Base-by-base conservation (phyloP, 768 basidiomycete genomes). In the Mrakia hoshinonis region DNA sequence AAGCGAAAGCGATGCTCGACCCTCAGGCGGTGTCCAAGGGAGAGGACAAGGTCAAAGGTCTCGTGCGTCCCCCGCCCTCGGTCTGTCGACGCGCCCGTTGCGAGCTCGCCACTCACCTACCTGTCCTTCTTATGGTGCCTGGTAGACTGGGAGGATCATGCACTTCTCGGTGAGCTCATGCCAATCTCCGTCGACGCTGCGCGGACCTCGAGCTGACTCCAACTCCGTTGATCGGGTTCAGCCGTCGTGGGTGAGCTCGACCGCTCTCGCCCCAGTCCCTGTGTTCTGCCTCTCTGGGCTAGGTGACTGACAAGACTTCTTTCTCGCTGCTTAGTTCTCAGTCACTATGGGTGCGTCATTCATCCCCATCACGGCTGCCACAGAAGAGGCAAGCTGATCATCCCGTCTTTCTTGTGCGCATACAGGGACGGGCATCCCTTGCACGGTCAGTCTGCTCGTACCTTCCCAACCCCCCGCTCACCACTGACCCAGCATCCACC, bases 21-120 rank as follows among this genome's bases (percentile, higher is more conserved):
- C 18, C 36, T 20, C 34, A 22, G 1, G 13, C 58, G 12, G 31
- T 36, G 18, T 34, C 34, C 6, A 22, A 39, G 47, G 58, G 48
- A n/a, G 68, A 69, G 47, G 60, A 69, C 68, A 48, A 58, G 46
- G 54, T 69, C 29, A 62, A 47, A 15, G 68, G 68, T 7, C 43
- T 69, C 38, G 68, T 69, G 29, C 24, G 68, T 69, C 31, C 22
- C 2, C 31, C 5, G n/a, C n/a, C n/a, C n/a, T n/a, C n/a, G n/a
- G n/a, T 36, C 15, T 15, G 13, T 31, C 26, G 31, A 9, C 36
- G 18, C 34, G 31, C 7, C 36, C 15, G 26, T 24, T 11, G 29
- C 46, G 15, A 46, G 39, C 62, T 46, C 29, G 61, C 34, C 12
- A 22, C 48, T 34, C 20, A n/a, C 43, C n/a, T 3, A 18, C 46